phyloP scores from a whole-genome alignment of 2,329 filamentous ascomycete genomes.

The Talaromyces amestolkiae region DNA sequence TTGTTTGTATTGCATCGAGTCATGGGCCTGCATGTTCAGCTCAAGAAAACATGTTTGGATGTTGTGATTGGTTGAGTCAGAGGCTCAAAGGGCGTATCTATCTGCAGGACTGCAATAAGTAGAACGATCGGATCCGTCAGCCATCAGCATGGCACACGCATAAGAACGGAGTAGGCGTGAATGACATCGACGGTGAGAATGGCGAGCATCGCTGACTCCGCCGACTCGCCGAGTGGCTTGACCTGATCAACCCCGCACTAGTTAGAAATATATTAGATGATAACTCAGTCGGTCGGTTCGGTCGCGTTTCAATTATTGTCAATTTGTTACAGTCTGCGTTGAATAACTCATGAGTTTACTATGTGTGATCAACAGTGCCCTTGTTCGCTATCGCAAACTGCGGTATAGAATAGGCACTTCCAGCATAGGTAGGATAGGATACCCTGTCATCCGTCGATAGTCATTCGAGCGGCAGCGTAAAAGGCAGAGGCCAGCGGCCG shows the following conservation, averaged over 20 bases:
- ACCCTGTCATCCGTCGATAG: neutral
- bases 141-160: neutral
- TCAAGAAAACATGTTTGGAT: neutral
- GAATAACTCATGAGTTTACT: no score
- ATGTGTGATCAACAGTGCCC: no score
- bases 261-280: no score
- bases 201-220: slow-evolving; percentile 9
- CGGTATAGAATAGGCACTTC: neutral
- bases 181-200: neutral
- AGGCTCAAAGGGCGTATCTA: neutral
- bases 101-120: neutral
- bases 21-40: neutral
- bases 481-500: neutral
- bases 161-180: neutral
- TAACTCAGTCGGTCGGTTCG: no score
- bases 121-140: neutral
- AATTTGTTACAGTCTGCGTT: no score
- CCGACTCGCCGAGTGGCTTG: neutral
- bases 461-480: neutral
- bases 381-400: no score
- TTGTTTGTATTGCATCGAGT: neutral
- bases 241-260: slow-evolving; percentile 17
- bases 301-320: no score
- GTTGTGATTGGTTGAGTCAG: neutral
- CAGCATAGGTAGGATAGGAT: neutral